Base-by-base conservation (phyloP, 2,329 filamentous ascomycete species). In the Exophiala aquamarina region DNA sequence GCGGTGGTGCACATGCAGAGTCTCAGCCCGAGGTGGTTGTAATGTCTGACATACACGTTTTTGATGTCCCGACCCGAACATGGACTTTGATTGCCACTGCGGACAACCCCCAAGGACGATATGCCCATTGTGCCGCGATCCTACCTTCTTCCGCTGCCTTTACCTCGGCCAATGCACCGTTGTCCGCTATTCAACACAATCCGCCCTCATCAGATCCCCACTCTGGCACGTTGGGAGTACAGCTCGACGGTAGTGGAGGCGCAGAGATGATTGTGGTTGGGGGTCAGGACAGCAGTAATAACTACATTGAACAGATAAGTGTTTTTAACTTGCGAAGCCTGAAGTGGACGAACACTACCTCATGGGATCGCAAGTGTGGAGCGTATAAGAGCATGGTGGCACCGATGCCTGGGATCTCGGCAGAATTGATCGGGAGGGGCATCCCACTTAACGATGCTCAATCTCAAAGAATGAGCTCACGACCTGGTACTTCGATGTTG, bases 301-400 rank as follows among this genome's bases (percentile, higher is more conserved):
- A 95, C 66, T 98, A 98, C 64, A 98, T 98, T 58, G 92, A 98
- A 68, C 90, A 98, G 68, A 94, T 98, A 55, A 97, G 90, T 64
- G 89, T 98, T 2, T 98, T 98, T 75, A 98, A 98, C 62, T 75
- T 98, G 19, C 82, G 93, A 39, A 96, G 89, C 65, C 72, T 97
- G 50, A 95, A 93, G 69, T 98, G 93, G 93, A 95, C 89, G 1
- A 89, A 87, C 14, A 96, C 90, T 2, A 88, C 89, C 55, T 77
- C 84, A 1, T 76, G 97, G 36, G 91, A 90, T 41, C 89, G 92
- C 67, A 95, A 89, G 61, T 98, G 93, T 64, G 93, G 93, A 54
- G 93, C 93, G 1, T 98, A 98, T 67, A 84, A 93, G 55, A 96
- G 91, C 64, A 93, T 98, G 14, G 91, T 95, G 23, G 87, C 91